Evolutionary conservation across 116 monocot genomes (phyloP), one percentile per base, ranked within the genome.

Genomic region (Cymodocea nodosa): DNA sequence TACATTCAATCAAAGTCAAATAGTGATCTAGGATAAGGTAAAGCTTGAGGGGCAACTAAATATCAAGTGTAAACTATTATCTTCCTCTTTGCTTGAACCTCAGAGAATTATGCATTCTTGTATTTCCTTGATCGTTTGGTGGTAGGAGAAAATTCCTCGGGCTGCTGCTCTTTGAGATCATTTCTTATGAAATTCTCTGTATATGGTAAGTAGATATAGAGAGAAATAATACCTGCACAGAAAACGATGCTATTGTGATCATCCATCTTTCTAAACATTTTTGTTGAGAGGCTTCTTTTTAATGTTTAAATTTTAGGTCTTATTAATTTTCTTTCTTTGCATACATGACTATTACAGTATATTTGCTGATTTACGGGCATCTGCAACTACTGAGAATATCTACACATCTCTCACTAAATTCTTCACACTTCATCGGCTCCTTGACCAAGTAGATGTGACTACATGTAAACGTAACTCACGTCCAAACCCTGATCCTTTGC

Each of bases 391-490:
- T 37, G 76, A 77, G 52, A 81, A 76, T 69, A 85, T 73, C 62
- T 77, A 83, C 39, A 55, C 76, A 63, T 69, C 76, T 54, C 70
- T 95, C 17, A 73, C 79, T 20, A 95, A 85, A 51, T 95, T 95
- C 78, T 95, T 95, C 72, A 51, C 82, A 6, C 80, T 95, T 25
- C 73, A 82, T 17, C 81, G 72, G 16, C 75, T 87, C 55, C 67
- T 95, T 37, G 62, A 76, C 62, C 83, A 76, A 56, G 77, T 78
- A 62, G 72, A 62, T 23, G 18, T 58, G 15, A 17, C 64, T 34
- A 15, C 64, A 52, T 63, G 57, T 5, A 78, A 74, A 52, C 68
- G 63, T 18, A 72, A 52, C 59, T 36, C 71, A 36, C 51, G 56
- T 23, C 69, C 73, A 20, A 68, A 18, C 36, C 19, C 56, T 50